Evolutionary conservation across 1,284 basidiomycete species (phyloP).

Genomic region (Golubevia pallescens): DNA sequence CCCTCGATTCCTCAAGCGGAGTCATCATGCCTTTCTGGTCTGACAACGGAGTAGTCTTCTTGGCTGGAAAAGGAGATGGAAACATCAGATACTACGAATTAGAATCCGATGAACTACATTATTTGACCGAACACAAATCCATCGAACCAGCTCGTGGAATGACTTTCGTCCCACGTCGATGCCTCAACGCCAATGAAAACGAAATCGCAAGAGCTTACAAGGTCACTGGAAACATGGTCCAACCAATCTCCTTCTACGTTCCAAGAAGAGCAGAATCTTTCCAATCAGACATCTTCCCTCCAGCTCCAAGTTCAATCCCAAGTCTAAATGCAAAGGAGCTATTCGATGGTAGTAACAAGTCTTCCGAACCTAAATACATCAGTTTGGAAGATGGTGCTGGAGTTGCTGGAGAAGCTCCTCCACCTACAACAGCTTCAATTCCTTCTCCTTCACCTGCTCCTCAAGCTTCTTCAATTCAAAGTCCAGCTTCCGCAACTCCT

Average conservation of each 20-base stretch:
- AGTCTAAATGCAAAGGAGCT: slow-evolving; percentile 83
- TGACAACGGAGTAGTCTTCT: slow-evolving; percentile 81
- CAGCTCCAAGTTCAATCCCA: slow-evolving; percentile 80
- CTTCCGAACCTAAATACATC: no score
- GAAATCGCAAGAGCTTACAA: slow-evolving; percentile 97
- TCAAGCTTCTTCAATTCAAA: slow-evolving; percentile 3
- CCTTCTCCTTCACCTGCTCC: slow-evolving; percentile 13
- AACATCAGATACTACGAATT: slow-evolving; percentile 96
- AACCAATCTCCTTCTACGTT: slow-evolving; percentile 91
- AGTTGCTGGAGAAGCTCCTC: slow-evolving; percentile 2
- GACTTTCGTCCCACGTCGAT: slow-evolving; percentile 90
- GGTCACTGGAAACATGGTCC: slow-evolving; percentile 76
- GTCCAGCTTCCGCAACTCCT: background rate
- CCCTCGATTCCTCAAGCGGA: slow-evolving; percentile 70
- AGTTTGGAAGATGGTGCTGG: no score
- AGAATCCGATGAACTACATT: slow-evolving; percentile 77
- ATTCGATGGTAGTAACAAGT: slow-evolving; percentile 72
- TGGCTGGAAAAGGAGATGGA: slow-evolving; percentile 80
- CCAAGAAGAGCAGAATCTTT: slow-evolving; percentile 88
- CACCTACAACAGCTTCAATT: slow-evolving; percentile 4
- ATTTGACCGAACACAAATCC: slow-evolving; percentile 80
- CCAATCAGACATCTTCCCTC: slow-evolving; percentile 93
- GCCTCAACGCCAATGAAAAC: slow-evolving; percentile 84
- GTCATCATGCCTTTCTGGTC: slow-evolving; percentile 97
- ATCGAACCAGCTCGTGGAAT: slow-evolving; percentile 92